These are phyloP conservation scores for Coffea humblotiana DNA, from an alignment of 305 asterid species.

Conservation along the genomic window DNA sequence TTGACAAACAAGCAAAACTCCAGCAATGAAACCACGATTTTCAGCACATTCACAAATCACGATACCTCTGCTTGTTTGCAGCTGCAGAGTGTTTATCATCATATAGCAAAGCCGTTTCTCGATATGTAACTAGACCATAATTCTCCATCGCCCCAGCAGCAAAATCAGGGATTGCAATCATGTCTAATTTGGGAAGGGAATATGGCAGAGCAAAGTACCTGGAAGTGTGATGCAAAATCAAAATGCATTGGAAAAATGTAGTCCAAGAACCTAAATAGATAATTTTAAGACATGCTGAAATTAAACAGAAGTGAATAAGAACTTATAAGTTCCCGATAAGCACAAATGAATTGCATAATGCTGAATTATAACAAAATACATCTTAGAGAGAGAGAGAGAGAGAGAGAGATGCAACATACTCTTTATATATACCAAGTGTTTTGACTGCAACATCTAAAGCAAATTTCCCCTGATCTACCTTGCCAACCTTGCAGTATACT, in stretches of 20 bases:
- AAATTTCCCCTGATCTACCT: conserved; percentile 83
- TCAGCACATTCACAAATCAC: conserved; percentile 16
- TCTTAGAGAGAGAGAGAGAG: neutral
- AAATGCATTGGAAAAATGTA: neutral
- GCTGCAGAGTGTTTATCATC: conserved; percentile 98
- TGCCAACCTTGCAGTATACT: conserved; percentile 91
- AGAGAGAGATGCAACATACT: conserved; percentile 41
- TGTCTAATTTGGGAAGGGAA: conserved; percentile 94
- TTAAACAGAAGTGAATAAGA: neutral
- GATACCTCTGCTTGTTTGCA: conserved; percentile 92
- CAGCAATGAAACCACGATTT: neutral
- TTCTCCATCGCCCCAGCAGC: conserved; percentile 99
- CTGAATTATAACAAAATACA: neutral
- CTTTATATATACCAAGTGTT: conserved; percentile 82
- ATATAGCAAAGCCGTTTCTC: conserved; percentile 92
- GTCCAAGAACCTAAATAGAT: neutral
- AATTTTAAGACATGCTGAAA: neutral
- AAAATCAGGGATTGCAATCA: conserved; percentile 98
- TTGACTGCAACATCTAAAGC: conserved; percentile 92
- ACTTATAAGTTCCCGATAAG: neutral
- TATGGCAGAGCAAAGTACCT: conserved; percentile 95
- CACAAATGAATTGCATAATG: neutral
- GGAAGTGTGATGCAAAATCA: conserved; percentile 12
- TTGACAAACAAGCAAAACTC: neutral
- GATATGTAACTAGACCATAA: conserved; percentile 93